phyloP scores from a whole-genome alignment of 208 protist species.

The Trypanosoma mega region DNA sequence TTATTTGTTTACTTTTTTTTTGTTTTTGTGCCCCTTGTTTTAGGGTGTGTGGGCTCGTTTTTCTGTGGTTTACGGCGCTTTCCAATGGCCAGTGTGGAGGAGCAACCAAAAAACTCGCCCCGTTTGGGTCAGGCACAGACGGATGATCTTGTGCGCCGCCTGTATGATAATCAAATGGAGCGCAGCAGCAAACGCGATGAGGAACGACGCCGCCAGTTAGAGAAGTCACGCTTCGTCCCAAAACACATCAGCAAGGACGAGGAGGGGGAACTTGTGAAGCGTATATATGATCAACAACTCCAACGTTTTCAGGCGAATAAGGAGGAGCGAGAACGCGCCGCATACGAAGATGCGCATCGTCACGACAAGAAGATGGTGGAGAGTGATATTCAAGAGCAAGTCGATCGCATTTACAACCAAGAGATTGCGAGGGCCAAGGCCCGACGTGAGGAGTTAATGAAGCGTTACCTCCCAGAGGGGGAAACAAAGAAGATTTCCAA shows the following conservation, averaged over 20 bases:
- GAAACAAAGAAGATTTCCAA: constrained; percentile 72
- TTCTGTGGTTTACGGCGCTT: not conserved
- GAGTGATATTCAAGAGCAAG: constrained; percentile 69
- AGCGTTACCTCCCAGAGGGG: constrained; percentile 50
- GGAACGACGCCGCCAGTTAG: constrained; percentile 51
- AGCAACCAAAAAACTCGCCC: constrained; percentile 13
- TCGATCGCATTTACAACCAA: constrained; percentile 82
- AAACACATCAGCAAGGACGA: constrained; percentile 51
- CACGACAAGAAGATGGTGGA: constrained; percentile 64
- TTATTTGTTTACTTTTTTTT: constrained; percentile 10
- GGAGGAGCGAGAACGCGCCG: constrained; percentile 54
- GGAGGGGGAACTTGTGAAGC: constrained; percentile 54
- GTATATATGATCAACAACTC: constrained; percentile 83
- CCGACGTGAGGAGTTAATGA: constrained; percentile 46
- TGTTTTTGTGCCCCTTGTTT: constrained; percentile 4
- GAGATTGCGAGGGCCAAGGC: constrained; percentile 53
- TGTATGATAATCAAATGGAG: constrained; percentile 83
- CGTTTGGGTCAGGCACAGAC: constrained; percentile 50
- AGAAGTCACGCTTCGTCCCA: constrained; percentile 10
- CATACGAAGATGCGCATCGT: constrained; percentile 54
- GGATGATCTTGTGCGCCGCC: constrained; percentile 67
- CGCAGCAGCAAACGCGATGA: constrained; percentile 55
- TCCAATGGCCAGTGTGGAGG: constrained; percentile 16
- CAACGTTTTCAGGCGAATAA: constrained; percentile 56
- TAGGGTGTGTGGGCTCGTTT: not conserved